Conservation (phyloP, 805 yeast genomes). For the Nakazawaea ernobii region DNA sequence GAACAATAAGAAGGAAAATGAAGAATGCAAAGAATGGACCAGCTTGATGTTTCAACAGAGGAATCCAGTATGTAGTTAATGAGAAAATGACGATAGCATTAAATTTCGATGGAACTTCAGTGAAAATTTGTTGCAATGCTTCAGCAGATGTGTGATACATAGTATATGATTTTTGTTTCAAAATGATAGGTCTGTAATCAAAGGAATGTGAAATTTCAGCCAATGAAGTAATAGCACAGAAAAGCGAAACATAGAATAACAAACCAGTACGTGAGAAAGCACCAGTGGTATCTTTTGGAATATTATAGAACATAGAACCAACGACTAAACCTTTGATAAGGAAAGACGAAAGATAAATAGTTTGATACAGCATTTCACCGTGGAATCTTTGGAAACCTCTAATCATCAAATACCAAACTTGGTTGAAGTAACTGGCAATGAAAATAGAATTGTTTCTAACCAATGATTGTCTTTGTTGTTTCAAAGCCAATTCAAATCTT, state of each 20-base stretch:
- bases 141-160: constrained; percentile 72
- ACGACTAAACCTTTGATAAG: constrained; percentile 51
- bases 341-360: too few relatives aligned
- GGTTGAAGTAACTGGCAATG: too few relatives aligned
- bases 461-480: too few relatives aligned
- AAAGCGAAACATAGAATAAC: constrained; percentile 53
- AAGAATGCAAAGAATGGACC: constrained; percentile 49
- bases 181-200: constrained; percentile 51
- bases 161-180: constrained; percentile 66
- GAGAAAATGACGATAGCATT: constrained; percentile 38
- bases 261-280: constrained; percentile 63
- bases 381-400: too few relatives aligned
- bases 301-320: constrained; percentile 56
- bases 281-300: constrained; percentile 45
- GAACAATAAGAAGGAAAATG: constrained; percentile 36
- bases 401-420: too few relatives aligned
- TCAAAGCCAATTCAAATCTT: too few relatives aligned
- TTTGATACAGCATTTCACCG: too few relatives aligned
- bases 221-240: constrained; percentile 41
- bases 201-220: constrained; percentile 41
- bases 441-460: too few relatives aligned
- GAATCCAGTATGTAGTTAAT: constrained; percentile 51
- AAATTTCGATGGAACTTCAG: constrained; percentile 60
- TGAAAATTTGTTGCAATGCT: constrained; percentile 53
- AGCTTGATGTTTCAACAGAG: constrained; percentile 39